Conservation (phyloP, 164 flowering plant species). For the Echeveria elegans region DNA sequence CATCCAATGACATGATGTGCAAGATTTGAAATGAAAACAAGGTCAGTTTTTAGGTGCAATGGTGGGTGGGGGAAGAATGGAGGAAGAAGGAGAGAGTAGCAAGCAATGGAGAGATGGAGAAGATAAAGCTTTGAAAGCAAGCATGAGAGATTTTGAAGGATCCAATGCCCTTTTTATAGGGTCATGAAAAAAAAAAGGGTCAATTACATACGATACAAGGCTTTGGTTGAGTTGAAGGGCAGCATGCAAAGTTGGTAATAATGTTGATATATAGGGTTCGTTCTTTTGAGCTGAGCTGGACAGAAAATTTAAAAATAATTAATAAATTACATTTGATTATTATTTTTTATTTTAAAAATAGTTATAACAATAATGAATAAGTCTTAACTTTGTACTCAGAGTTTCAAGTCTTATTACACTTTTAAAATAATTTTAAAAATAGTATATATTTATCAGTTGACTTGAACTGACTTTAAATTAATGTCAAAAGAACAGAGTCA, state of each 20-base stretch:
- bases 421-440: too few relatives aligned
- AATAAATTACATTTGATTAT: too few relatives aligned
- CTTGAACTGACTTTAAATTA: too few relatives aligned
- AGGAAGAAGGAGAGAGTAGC: neutral
- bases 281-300: too few relatives aligned
- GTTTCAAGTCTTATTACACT: too few relatives aligned
- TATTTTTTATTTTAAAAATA: too few relatives aligned
- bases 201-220: neutral
- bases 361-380: too few relatives aligned
- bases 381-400: too few relatives aligned
- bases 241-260: slow-evolving; percentile 1
- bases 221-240: neutral
- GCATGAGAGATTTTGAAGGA: slow-evolving; percentile 3
- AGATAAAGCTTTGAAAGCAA: neutral
- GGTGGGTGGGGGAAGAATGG: neutral
- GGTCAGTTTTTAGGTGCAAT: neutral
- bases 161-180: neutral
- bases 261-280: neutral
- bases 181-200: neutral
- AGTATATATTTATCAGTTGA: too few relatives aligned
- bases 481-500: too few relatives aligned
- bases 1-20: neutral
- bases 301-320: too few relatives aligned
- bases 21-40: neutral
- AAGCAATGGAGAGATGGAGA: neutral